Evolutionary conservation across 371 early-diverging fungal genomes (phyloP).

Genomic region (Mucor plumbeus): DNA sequence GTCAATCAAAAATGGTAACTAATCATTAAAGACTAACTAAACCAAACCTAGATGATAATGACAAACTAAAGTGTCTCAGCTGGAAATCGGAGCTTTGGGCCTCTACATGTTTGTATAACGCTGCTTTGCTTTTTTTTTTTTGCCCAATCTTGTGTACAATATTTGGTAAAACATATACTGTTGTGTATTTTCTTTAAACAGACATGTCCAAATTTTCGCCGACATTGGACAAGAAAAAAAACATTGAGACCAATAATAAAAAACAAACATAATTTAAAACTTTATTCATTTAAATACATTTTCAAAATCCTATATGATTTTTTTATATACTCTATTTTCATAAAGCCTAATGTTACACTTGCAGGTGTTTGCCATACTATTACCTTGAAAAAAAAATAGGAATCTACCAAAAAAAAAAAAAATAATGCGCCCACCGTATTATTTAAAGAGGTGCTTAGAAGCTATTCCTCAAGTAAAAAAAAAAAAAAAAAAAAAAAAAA

Average conservation of each 20-base stretch:
- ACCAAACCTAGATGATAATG: too few relatives aligned
- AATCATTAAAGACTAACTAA: too few relatives aligned
- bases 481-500: too few relatives aligned
- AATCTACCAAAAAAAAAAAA: not conserved
- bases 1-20: not conserved
- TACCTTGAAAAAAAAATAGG: not conserved
- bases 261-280: too few relatives aligned
- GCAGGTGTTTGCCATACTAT: conserved; percentile 4
- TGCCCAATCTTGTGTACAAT: not conserved
- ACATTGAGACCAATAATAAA: not conserved
- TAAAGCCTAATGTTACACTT: not conserved
- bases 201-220: not conserved
- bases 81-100: not conserved
- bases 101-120: not conserved
- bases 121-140: too few relatives aligned
- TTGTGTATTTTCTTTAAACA: not conserved
- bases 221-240: not conserved
- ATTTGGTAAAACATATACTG: not conserved
- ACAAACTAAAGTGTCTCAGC: not conserved
- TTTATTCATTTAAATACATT: not conserved
- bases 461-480: not conserved
- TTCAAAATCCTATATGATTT: not conserved
- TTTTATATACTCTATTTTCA: not conserved
- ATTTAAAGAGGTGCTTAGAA: not conserved
- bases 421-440: not conserved